Conservation (phyloP, 768 basidiomycete genomes). For the Agrocybe chaxingu region DNA sequence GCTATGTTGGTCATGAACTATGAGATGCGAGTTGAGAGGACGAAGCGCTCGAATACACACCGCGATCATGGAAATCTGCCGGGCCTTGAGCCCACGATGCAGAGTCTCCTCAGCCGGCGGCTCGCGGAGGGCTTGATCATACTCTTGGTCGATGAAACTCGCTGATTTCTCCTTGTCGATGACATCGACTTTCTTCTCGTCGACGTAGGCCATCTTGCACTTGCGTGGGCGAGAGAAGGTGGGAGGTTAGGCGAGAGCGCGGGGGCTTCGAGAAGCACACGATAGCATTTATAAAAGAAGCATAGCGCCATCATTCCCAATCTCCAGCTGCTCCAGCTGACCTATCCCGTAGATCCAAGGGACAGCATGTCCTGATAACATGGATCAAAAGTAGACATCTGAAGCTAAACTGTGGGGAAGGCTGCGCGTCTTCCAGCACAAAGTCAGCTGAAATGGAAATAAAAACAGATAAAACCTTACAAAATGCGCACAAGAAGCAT, state of each 20-base stretch:
- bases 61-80: constrained; percentile 57
- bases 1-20: constrained; percentile 18
- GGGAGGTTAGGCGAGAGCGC: neutral
- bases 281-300: neutral
- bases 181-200: constrained; percentile 14
- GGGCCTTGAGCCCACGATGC: constrained; percentile 47
- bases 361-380: too few relatives aligned
- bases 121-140: constrained; percentile 26
- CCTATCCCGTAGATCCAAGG: too few relatives aligned
- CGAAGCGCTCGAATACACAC: constrained; percentile 19
- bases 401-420: too few relatives aligned
- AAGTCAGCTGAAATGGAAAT: too few relatives aligned
- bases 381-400: too few relatives aligned
- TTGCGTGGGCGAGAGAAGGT: neutral
- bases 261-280: neutral
- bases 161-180: constrained; percentile 13
- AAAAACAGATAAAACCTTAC: too few relatives aligned
- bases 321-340: too few relatives aligned
- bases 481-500: too few relatives aligned
- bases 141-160: constrained; percentile 17
- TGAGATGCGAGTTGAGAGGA: neutral
- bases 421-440: too few relatives aligned
- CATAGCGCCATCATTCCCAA: too few relatives aligned
- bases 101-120: constrained; percentile 33
- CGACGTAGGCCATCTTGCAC: constrained; percentile 20